Evolutionary conservation across 164 flowering plant genomes (phyloP).

Genomic region (Sedum album): DNA sequence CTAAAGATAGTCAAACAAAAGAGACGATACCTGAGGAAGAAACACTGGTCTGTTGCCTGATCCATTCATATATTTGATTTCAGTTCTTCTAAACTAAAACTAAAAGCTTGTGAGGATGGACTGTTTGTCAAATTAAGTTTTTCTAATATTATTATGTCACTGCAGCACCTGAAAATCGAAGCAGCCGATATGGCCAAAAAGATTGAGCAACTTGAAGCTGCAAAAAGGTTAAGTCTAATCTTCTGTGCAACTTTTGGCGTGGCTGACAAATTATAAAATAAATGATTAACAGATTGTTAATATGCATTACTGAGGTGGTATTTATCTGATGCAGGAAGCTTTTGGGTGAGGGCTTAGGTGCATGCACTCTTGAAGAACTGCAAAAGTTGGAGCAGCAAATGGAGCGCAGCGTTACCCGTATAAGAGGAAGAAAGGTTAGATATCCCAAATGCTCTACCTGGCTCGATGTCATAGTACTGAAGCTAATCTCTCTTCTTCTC

Average conservation of each 20-base stretch:
- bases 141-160: not conserved
- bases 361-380: constrained; percentile 59
- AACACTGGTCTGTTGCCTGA: constrained; percentile 30
- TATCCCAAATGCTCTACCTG: not conserved
- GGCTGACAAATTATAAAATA: no score
- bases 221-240: constrained; percentile 26
- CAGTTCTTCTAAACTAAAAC: not conserved
- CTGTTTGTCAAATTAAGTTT: not conserved
- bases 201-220: constrained; percentile 61
- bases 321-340: constrained; percentile 43
- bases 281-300: not conserved
- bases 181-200: constrained; percentile 53
- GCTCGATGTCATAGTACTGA: not conserved
- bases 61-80: not conserved
- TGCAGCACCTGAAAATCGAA: constrained; percentile 66
- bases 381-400: constrained; percentile 52
- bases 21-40: constrained; percentile 26
- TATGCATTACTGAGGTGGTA: not conserved
- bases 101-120: not conserved
- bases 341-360: constrained; percentile 57
- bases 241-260: not conserved
- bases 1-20: constrained; percentile 28
- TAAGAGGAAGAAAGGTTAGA: not conserved
- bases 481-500: not conserved
- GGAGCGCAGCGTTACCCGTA: not conserved